Base-by-base conservation (phyloP, 169 alveolate species). In the Neospora caninum region DNA sequence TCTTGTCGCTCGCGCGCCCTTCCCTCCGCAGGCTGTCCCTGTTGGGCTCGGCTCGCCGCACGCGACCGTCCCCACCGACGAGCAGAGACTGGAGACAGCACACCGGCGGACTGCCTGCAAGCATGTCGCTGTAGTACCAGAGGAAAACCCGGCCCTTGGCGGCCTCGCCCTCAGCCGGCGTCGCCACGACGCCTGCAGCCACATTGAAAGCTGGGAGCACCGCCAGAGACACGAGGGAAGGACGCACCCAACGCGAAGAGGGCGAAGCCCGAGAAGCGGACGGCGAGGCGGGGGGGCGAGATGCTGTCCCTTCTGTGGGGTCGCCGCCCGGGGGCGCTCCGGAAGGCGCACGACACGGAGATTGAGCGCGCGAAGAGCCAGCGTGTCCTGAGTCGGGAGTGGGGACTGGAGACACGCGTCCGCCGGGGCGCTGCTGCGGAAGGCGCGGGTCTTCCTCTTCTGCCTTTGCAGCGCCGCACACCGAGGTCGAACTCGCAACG, bases 71-170 rank as follows among this genome's bases (percentile, higher is more conserved):
- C 16, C 82, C 34, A 18, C 82, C 7, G 73, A 73, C 41, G 58
- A 49, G 58, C 22, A 38, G 41, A 25, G 89, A 82, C 53, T 82
- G 89, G n/a, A 82, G 67, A 31, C 89, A 82, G 67, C 53, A 42
- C 36, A 82, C 67, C 39, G 89, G 89, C 0, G 64, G 69, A 1
- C 64, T 6, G 54, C 89, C 89, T 31, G 89, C 34, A 18, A 82
- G 53, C 89, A 82, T 38, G 64, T 38, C 89, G 89, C 67, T 82
- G 64, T 82, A 82, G 67, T 36, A 27, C 89, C 89, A 82, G n/a
- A 82, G 34, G 64, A 10, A 82, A 10, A 82, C 89, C 41, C 6
- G 67, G 2, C 89, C 89, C 13, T 29, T 42, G 69, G 53, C 36
- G 43, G 9, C 89, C 38, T 41, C 89, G 38, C 39, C 64, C 16